phyloP scores from a whole-genome alignment of 129 eudicot genomes.

The Calendula officinalis region DNA sequence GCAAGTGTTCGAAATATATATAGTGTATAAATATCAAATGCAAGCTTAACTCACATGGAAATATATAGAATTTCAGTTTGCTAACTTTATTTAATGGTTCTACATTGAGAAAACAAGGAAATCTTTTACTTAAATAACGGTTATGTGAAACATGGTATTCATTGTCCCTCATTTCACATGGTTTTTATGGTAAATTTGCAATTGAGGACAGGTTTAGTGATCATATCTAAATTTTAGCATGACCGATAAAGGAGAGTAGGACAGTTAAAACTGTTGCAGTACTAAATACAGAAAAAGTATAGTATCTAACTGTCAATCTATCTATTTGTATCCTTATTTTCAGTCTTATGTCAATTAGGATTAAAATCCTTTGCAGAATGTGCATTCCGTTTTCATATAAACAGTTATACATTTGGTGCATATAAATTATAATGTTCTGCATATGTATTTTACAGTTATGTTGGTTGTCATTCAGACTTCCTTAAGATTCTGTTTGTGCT shows the following conservation, averaged over 20 bases:
- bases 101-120: not conserved
- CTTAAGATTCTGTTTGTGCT: slow-evolving; percentile 4
- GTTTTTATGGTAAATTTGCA: not conserved
- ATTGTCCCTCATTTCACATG: slow-evolving; percentile 9
- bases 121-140: too few relatives aligned
- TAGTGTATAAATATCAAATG: not conserved
- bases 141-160: slow-evolving; percentile 15
- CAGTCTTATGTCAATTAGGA: not conserved
- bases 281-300: slow-evolving; percentile 3
- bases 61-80: not conserved
- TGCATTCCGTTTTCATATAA: not conserved
- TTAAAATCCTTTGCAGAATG: not conserved
- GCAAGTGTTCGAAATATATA: not conserved
- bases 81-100: not conserved
- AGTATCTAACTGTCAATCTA: not conserved
- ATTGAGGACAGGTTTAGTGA: not conserved
- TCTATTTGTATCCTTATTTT: not conserved
- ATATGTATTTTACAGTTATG: not conserved
- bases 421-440: not conserved
- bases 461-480: slow-evolving; percentile 11
- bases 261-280: slow-evolving; percentile 4
- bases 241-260: slow-evolving; percentile 13
- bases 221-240: not conserved
- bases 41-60: not conserved
- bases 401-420: slow-evolving; percentile 10